Evolutionary conservation across 495 filamentous ascomycete genomes (phyloP).

Genomic region (Ramalina intermedia): DNA sequence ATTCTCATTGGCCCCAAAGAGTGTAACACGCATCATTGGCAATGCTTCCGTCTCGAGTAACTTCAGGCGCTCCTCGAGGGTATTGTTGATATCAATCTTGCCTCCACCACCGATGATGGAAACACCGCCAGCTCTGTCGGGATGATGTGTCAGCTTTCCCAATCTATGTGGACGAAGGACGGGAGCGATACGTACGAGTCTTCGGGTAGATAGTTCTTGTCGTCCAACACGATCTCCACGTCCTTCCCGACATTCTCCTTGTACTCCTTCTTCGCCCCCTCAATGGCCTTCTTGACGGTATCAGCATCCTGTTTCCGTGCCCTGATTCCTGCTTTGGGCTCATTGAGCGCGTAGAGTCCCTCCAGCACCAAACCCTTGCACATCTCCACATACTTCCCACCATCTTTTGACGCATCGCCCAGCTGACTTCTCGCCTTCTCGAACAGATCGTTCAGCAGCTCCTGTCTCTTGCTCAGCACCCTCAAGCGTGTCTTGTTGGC

Average conservation of each 20-base stretch:
- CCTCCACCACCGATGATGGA: conserved; percentile 65
- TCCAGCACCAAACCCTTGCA: conserved; percentile 75
- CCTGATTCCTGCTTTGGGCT: conserved; percentile 57
- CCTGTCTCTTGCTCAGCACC: conserved; percentile 73
- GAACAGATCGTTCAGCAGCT: conserved; percentile 85
- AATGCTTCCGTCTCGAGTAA: conserved; percentile 72
- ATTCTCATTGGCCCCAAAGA: conserved; percentile 89
- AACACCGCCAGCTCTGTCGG: conserved; percentile 64
- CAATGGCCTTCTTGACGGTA: conserved; percentile 57
- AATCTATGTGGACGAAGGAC: neutral
- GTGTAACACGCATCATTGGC: conserved; percentile 64
- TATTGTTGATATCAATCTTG: conserved; percentile 98
- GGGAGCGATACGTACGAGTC: conserved; percentile 52
- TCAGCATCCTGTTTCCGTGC: conserved; percentile 68
- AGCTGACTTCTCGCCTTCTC: conserved; percentile 58
- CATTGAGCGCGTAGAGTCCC: conserved; percentile 74
- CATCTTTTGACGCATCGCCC: conserved; percentile 47
- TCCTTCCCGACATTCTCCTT: conserved; percentile 54
- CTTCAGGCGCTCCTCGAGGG: conserved; percentile 79
- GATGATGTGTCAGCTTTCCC: neutral
- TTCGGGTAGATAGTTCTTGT: conserved; percentile 64
- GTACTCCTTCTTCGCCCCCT: conserved; percentile 62
- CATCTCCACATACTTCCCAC: conserved; percentile 54
- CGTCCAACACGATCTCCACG: conserved; percentile 56
- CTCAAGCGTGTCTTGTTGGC: conserved; percentile 88